Evolutionary conservation across 306 rosid genomes (phyloP), one percentile per base, ranked within the genome.

Genomic region (Gastrolobium bilobum): DNA sequence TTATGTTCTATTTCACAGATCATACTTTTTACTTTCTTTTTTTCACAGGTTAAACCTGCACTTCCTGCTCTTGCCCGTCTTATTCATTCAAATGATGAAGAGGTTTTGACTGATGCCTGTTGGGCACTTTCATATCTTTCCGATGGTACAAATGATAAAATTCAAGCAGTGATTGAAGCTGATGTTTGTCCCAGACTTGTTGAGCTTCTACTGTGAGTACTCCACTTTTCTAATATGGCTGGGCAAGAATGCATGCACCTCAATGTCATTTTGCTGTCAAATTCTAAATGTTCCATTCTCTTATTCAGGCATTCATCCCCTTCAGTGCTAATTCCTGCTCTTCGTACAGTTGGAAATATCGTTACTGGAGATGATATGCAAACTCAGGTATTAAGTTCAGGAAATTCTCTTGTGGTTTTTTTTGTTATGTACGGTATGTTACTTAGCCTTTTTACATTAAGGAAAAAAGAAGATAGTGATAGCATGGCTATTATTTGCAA

Each of bases 41-140:
- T 11, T 39, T 51, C 38, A 40, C 78, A 94, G 98, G 98, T 94
- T 68, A 94, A 90, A 79, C 98, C 98, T 50, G 98, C 98, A 3
- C 98, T 94, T 79, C 98, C 98, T 33, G 96, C 98, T 65, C 97
- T 94, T 86, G 91, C 90, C 0, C 85, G 92, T 64, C 90, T 94
- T 57, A 90, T 94, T 35, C 92, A 90, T 87, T 92, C 97, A 79
- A 90, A 90, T 6, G 98, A 94, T 79, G 98, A 94, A 84, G 98
- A 94, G 81, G 98, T 94, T 31, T 85, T 94, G 89, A 92, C 97
- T 20, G 98, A 94, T 86, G 91, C 98, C 1, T 94, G 98, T 82
- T 94, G 98, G 98, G 98, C 98, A 52, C 96, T 94, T 13, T 94
- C 98, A 14, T 94, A 94, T 83, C 97, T 94, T 29, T 94, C 98